Conservation (phyloP, 106 monocot genomes). For the Dendrobium nobile region DNA sequence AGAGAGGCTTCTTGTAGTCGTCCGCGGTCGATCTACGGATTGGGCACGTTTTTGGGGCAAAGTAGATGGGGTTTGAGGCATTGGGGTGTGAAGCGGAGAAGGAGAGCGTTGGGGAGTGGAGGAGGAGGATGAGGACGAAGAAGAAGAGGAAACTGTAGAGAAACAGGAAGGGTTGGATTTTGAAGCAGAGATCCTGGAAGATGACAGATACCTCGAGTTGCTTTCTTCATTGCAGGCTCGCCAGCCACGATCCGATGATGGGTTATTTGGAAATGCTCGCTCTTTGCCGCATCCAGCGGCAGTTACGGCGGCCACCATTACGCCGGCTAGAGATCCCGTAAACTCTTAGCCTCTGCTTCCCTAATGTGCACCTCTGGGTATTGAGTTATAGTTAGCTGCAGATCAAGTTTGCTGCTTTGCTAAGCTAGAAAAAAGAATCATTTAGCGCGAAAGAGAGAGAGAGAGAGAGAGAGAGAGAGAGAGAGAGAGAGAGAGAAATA, state of each 20-base stretch:
- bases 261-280: neutral
- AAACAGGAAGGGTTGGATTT: constrained; percentile 12
- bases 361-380: neutral
- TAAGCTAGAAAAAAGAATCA: constrained; percentile 1
- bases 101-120: constrained; percentile 21
- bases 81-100: constrained; percentile 29
- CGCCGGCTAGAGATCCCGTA: neutral
- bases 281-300: neutral
- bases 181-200: constrained; percentile 21
- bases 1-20: constrained; percentile 52
- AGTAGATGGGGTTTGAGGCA: constrained; percentile 10
- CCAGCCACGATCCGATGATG: constrained; percentile 14
- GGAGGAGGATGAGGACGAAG: constrained; percentile 20
- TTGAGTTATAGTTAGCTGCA: neutral
- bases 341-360: neutral
- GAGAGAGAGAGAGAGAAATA: neutral
- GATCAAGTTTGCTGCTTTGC: neutral
- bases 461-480: neutral
- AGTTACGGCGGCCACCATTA: constrained; percentile 8
- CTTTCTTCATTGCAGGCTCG: constrained; percentile 26
- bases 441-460: neutral
- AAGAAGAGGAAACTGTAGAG: constrained; percentile 19
- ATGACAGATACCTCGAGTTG: constrained; percentile 36
- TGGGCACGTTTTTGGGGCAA: constrained; percentile 25
- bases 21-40: constrained; percentile 41